These are phyloP conservation scores for Carex littledalei DNA, from an alignment of 176 grass and related monocot genomes.

Conservation along the genomic window DNA sequence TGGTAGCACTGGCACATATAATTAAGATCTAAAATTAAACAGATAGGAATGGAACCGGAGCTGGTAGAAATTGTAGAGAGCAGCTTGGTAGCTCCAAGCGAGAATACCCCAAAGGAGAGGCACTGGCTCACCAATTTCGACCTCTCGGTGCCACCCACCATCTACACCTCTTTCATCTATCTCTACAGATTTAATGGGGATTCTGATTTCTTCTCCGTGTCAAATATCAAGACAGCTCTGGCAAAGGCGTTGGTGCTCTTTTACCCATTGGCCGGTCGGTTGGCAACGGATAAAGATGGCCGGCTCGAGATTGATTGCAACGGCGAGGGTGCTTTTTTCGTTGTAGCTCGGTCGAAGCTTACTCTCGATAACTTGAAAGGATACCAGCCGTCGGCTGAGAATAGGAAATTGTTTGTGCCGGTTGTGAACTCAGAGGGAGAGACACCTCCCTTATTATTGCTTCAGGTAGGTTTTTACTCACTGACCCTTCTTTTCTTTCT, in stretches of 20 bases:
- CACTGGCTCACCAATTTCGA: constrained; percentile 70
- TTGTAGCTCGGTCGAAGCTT: constrained; percentile 27
- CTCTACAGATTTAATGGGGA: constrained; percentile 28
- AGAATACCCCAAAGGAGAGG: constrained; percentile 32
- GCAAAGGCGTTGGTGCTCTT: constrained; percentile 54
- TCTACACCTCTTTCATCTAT: constrained; percentile 54
- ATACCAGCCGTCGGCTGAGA: neutral
- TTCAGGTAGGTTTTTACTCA: constrained; percentile 16
- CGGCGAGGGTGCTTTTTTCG: constrained; percentile 42
- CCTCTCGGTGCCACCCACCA: constrained; percentile 8
- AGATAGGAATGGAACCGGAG: neutral
- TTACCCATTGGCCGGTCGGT: constrained; percentile 57
- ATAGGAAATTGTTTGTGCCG: constrained; percentile 12
- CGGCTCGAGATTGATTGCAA: constrained; percentile 56
- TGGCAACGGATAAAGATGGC: constrained; percentile 23
- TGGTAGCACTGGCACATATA: neutral
- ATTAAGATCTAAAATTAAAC: neutral
- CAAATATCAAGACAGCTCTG: constrained; percentile 13
- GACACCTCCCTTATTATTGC: neutral
- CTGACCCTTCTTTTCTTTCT: neutral
- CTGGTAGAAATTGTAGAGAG: constrained; percentile 38
- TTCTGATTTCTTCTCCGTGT: constrained; percentile 7
- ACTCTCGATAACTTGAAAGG: neutral
- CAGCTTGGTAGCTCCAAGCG: constrained; percentile 38
- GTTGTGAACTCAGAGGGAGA: neutral